These are phyloP conservation scores for Colletotrichum godetiae DNA, from an alignment of 2,329 filamentous ascomycete genomes.

Conservation along the genomic window DNA sequence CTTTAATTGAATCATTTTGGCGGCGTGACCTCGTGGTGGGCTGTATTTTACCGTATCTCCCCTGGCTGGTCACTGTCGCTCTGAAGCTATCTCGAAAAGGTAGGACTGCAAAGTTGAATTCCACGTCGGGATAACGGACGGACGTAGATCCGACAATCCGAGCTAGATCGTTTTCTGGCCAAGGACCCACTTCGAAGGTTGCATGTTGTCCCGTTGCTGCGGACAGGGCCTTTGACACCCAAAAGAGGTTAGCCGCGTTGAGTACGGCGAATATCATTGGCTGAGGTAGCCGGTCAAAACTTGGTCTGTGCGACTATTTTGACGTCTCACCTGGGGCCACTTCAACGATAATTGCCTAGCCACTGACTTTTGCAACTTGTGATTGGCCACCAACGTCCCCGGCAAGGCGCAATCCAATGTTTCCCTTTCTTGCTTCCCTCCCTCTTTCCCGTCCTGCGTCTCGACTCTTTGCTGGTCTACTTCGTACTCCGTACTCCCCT, in stretches of 20 bases:
- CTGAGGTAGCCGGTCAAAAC: neutral
- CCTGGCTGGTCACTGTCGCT: slow-evolving; percentile 5
- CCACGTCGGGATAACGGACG: slow-evolving; percentile 1
- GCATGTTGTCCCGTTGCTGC: slow-evolving; percentile 2
- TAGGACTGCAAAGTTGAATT: slow-evolving; percentile 30
- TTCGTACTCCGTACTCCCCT: neutral
- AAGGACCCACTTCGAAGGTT: too few relatives aligned
- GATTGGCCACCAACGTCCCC: neutral
- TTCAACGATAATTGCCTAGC: slow-evolving; percentile 27
- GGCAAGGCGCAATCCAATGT: slow-evolving; percentile 28
- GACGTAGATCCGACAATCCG: neutral
- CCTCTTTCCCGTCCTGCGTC: slow-evolving; percentile 4
- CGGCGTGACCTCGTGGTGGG: slow-evolving; percentile 39
- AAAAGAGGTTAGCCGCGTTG: neutral
- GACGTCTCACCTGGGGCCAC: slow-evolving; percentile 32
- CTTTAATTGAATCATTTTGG: slow-evolving; percentile 93
- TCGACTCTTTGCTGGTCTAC: neutral
- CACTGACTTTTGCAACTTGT: slow-evolving; percentile 5
- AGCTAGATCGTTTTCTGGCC: too few relatives aligned
- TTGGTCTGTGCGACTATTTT: slow-evolving; percentile 34
- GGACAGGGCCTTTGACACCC: neutral
- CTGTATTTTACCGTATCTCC: slow-evolving; percentile 21
- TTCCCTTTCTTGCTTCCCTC: slow-evolving; percentile 25
- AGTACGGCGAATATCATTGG: slow-evolving; percentile 9
- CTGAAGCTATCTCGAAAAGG: slow-evolving; percentile 33